Evolutionary conservation across 805 yeast genomes (phyloP), one percentile per base, ranked within the genome.

Genomic region (Diddensiella santjacobensis): DNA sequence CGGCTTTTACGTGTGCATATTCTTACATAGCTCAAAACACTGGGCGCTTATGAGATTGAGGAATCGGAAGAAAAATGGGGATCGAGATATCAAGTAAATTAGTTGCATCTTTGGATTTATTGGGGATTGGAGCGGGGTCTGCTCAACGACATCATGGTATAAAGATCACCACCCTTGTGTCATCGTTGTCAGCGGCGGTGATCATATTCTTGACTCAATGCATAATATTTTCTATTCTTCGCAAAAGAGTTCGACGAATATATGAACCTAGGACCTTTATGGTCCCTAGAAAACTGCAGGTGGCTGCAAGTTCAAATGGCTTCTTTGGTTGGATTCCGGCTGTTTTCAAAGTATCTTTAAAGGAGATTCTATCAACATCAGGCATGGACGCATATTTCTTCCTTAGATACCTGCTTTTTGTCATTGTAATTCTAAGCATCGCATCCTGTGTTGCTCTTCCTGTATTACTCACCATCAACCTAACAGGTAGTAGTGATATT

Each of bases 301-400:
- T 69, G 3, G 46, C 51, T 1, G 42, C 52, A 0, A 45, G 60
- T 3, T 46, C 59, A 1, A 59, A 65, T 11, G 75, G 78, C 0
- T 63, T 76, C n/a, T 70, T 81, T 23, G 71, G 71, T 3, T 86
- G 91, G 91, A 52, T 83, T 1, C 39, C 57, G 3, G 75, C 79
- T 0, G 68, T 76, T 0, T 46, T 78, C 23, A 52, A 59, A 5
- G 60, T 65, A 18, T 71, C 72, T 1, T 66, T 78, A 3, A 68
- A 70, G 5, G 66, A 69, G 23, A 81, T 78, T 56, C 59, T 72
- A 22, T 63, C 69, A 1, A 37, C 48, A 3, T 65, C 75, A 51
- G 95, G 96, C 0, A 61, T 86, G 4, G 96, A 88, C 62, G 80
- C 89, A 0, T 87, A 83, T 61, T 81, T 83, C 58, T 83, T 86